phyloP scores from a whole-genome alignment of 1,139 yeast genomes.

The Zhuliangozyma blackwelliae region DNA sequence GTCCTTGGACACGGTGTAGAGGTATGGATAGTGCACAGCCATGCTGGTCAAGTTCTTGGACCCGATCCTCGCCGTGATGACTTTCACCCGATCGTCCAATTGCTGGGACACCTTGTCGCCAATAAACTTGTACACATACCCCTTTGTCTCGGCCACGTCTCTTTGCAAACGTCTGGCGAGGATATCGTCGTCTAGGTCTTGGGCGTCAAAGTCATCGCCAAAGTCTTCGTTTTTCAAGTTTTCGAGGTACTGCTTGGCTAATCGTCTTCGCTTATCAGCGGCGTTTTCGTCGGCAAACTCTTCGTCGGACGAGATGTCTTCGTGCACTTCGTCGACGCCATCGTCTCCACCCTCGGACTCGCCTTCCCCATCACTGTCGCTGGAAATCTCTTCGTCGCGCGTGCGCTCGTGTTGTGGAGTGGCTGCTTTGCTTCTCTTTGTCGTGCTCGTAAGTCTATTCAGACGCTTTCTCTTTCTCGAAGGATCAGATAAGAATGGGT shows the following conservation, averaged over 20 bases:
- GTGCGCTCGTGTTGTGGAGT: conserved; percentile 4
- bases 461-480: conserved; percentile 47
- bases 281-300: conserved; percentile 74
- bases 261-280: conserved; percentile 88
- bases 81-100: conserved; percentile 31
- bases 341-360: conserved; percentile 12
- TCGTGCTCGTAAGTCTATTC: conserved; percentile 16
- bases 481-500: conserved; percentile 62
- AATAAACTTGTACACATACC: conserved; percentile 68
- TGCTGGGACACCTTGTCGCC: conserved; percentile 46
- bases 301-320: conserved; percentile 56
- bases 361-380: conserved; percentile 32
- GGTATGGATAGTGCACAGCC: conserved; percentile 51
- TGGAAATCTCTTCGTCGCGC: conserved; percentile 40
- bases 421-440: conserved; percentile 11
- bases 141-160: conserved; percentile 88
- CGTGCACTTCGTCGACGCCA: conserved; percentile 23
- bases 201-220: conserved; percentile 77
- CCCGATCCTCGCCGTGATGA: conserved; percentile 51
- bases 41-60: conserved; percentile 54
- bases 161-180: conserved; percentile 73
- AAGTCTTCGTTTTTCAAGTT: conserved; percentile 55
- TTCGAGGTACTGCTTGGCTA: conserved; percentile 89
- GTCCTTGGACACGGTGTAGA: conserved; percentile 84
- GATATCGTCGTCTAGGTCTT: conserved; percentile 83